Base-by-base conservation (phyloP, 331 rosid genomes). In the Erythrophleum ivorense region DNA sequence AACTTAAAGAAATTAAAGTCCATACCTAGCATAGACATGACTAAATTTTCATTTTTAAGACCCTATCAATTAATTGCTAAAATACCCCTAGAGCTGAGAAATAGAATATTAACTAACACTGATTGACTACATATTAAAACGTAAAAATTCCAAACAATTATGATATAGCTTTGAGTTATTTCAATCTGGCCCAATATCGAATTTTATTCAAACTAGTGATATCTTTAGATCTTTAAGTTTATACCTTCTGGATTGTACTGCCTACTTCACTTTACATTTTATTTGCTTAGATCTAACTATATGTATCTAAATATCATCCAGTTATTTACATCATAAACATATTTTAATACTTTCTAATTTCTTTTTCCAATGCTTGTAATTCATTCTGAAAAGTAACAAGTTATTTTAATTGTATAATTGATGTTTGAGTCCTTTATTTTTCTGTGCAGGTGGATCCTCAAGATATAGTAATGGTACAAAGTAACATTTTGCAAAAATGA, bases 401-500 rank as follows among this genome's bases (percentile, higher is more conserved):
- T 41, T n/a, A 8, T 63, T 65, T 40, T 67, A 75, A 29, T 52
- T 87, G 43, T 73, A 43, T 65, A 60, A 72, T 62, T 92, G 77
- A 78, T 84, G n/a, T 58, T 80, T 58, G 49, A 69, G 59, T 72
- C 53, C 5, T 36, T 55, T 70, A 50, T 77, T 69, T 62, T 53
- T 5, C 15, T 77, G 75, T 85, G 78, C 94, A 96, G 99, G 99
- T 96, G 91, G 99, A 96, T 91, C 99, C 97, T 76, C 98, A 96
- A 92, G 99, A 96, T 83, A 94, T 96, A 31, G 98, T 96, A 75
- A 96, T 90, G 99, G 99, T 96, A 89, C 29, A 24, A 24, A 24
- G 29, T 3, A 95, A 52, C 67, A 11, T 31, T 11, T 75, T 86
- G 19, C 55, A 36, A 46, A 57, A 77, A 55, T 8, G 2, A 57